These are phyloP conservation scores for Ceratobasidium sp. DNA, from an alignment of 1,284 basidiomycete species.

Conservation along the genomic window DNA sequence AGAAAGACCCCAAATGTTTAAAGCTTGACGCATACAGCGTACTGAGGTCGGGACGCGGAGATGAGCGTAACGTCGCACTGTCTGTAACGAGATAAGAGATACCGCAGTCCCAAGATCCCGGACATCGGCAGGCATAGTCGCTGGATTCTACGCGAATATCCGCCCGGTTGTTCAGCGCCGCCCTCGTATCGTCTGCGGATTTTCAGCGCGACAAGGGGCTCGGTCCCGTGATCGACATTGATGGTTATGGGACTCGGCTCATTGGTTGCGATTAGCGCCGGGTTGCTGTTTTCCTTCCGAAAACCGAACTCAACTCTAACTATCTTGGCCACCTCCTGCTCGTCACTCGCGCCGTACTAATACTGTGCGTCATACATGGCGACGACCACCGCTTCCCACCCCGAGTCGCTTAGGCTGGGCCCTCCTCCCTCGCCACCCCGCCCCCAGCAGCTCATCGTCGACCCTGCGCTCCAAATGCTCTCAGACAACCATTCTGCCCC, in stretches of 20 bases:
- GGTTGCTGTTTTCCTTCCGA: neutral
- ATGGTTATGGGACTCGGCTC: too few relatives aligned
- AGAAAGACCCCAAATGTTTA: constrained; percentile 37
- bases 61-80: too few relatives aligned
- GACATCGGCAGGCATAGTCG: too few relatives aligned
- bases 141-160: too few relatives aligned
- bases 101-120: neutral
- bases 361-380: constrained; percentile 39
- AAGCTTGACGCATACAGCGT: constrained; percentile 34
- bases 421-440: constrained; percentile 20
- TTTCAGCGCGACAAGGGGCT: too few relatives aligned
- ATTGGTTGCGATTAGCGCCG: neutral
- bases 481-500: constrained; percentile 13
- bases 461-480: constrained; percentile 42
- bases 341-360: neutral
- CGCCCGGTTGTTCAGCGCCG: too few relatives aligned
- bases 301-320: neutral
- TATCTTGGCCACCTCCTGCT: neutral
- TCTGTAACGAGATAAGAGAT: constrained; percentile 7
- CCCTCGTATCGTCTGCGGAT: too few relatives aligned
- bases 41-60: constrained; percentile 33
- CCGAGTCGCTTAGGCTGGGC: constrained; percentile 25
- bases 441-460: constrained; percentile 37
- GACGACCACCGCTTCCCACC: constrained; percentile 33
- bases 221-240: too few relatives aligned